These are phyloP conservation scores for Ceratobasidium sp. DNA, from an alignment of 1,284 basidiomycete species.

Conservation along the genomic window DNA sequence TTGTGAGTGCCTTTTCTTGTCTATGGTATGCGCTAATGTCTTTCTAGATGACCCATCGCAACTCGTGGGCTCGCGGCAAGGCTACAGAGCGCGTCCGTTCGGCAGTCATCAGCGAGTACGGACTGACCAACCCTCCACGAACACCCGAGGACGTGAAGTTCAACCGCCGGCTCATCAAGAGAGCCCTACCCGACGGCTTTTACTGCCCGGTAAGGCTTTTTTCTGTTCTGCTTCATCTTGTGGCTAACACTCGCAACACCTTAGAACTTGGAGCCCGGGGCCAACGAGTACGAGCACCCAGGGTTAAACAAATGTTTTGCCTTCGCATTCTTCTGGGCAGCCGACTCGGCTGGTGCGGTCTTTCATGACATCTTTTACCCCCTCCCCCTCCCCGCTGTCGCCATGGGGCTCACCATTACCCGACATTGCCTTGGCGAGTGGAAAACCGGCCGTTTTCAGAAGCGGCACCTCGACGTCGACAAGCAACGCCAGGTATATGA, in stretches of 20 bases:
- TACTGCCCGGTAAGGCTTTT: background rate
- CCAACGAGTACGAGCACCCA: constrained; percentile 5
- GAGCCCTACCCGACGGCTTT: background rate
- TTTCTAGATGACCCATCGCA: background rate
- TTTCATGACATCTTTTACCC: background rate
- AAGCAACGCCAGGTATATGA: constrained; percentile 8
- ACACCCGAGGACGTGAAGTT: background rate
- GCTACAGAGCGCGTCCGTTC: background rate
- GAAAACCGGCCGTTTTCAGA: background rate
- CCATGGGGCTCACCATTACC: constrained; percentile 5
- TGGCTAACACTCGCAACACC: background rate
- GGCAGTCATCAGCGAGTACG: background rate
- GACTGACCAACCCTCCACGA: background rate
- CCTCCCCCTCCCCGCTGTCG: constrained; percentile 5
- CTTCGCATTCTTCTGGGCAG: background rate
- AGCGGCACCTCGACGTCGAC: background rate
- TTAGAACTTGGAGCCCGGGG: background rate
- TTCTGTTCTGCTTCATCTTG: background rate
- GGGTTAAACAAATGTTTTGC: background rate
- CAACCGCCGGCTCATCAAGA: background rate
- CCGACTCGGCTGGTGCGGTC: background rate
- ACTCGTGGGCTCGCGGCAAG: background rate
- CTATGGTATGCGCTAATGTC: background rate
- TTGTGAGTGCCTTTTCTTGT: background rate
- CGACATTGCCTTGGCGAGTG: constrained; percentile 20